Conservation (phyloP, 495 filamentous ascomycete species). For the Neohortaea acidophila region DNA sequence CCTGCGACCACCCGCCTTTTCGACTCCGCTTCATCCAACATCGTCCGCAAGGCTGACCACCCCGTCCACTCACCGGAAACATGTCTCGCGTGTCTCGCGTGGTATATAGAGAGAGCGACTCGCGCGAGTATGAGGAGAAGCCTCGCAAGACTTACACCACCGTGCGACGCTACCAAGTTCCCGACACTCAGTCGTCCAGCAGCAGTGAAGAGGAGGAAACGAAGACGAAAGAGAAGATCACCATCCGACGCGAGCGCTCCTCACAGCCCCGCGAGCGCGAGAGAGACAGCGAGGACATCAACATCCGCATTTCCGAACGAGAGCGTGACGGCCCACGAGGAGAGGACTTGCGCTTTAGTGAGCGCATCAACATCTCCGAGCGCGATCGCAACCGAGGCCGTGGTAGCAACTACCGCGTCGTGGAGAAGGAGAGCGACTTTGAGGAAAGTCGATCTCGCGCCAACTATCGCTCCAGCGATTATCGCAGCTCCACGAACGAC, state of each 20-base stretch:
- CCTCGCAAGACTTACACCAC: constrained; percentile 24
- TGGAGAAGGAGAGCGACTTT: constrained; percentile 24
- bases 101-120: neutral
- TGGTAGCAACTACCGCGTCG: constrained; percentile 11
- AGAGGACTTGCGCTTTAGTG: constrained; percentile 7
- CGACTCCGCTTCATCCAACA: too few species aligned
- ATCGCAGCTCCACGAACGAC: too few species aligned
- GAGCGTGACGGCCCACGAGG: constrained; percentile 1
- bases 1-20: too few species aligned
- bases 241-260: constrained; percentile 22
- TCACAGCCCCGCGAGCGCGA: constrained; percentile 2
- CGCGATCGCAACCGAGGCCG: constrained; percentile 8
- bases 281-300: constrained; percentile 10
- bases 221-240: constrained; percentile 24
- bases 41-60: too few species aligned
- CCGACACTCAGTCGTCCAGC: constrained; percentile 15
- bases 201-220: constrained; percentile 2
- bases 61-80: neutral
- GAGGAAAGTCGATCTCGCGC: constrained; percentile 4
- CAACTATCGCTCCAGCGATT: neutral
- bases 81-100: constrained; percentile 3
- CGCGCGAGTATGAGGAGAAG: constrained; percentile 9
- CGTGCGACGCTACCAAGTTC: constrained; percentile 29
- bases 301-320: constrained; percentile 16
- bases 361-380: constrained; percentile 10